Percentiles rank a stretch among this genome's conserved stretches.
Conservation (phyloP, 2,329 filamentous ascomycete species). For the Cytospora schulzeri region DNA sequence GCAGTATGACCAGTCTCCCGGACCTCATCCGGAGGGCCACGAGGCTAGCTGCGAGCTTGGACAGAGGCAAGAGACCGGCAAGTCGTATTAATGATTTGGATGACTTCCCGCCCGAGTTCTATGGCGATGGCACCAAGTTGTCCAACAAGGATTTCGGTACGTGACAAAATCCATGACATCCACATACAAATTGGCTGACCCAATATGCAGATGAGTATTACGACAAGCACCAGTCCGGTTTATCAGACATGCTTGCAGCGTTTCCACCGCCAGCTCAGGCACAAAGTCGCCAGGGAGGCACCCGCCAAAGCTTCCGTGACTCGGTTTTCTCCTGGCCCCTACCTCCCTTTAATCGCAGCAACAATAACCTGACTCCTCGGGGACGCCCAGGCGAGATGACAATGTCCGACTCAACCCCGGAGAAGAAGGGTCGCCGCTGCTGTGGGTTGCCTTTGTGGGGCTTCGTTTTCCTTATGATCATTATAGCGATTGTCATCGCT, state of each 20-base stretch:
- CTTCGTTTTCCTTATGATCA: conserved; percentile 66
- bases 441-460: conserved; percentile 84
- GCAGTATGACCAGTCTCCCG: conserved; percentile 87
- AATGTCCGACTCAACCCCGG: conserved; percentile 29
- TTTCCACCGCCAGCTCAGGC: conserved; percentile 64
- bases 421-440: conserved; percentile 60
- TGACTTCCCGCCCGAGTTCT: conserved; percentile 52
- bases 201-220: conserved; percentile 36
- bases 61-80: conserved; percentile 70
- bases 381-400: conserved; percentile 3
- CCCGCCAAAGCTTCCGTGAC: conserved; percentile 50
- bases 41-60: conserved; percentile 81
- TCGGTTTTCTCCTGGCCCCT: conserved; percentile 56
- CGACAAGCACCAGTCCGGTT: conserved; percentile 53
- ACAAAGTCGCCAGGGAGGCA: conserved; percentile 42
- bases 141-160: conserved; percentile 45
- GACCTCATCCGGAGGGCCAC: conserved; percentile 91
- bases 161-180: conserved; percentile 25
- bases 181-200: conserved; percentile 28
- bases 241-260: conserved; percentile 67
- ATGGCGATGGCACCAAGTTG: conserved; percentile 34
- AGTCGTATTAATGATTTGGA: conserved; percentile 59
- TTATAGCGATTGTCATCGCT: conserved; percentile 72
- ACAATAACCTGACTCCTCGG: conserved; percentile 27
- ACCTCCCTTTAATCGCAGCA: conserved; percentile 36